A percentile compares a stretch with the other conserved stretches of the same genome.
phyloP scores from a whole-genome alignment of 2,329 filamentous ascomycete genomes.

The Hypoxylon sp. region DNA sequence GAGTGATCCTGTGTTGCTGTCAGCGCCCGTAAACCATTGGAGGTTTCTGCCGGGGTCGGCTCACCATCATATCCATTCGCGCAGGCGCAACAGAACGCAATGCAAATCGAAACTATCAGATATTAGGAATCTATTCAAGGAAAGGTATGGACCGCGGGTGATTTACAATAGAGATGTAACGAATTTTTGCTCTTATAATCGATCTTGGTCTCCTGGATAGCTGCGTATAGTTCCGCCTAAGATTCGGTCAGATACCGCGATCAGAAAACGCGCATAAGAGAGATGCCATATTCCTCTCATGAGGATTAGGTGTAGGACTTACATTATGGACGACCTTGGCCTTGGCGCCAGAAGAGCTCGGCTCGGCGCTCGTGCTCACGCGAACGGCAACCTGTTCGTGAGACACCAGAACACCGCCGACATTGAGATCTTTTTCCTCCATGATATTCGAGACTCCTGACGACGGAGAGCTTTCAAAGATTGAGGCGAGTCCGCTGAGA shows the following conservation, averaged over 20 bases:
- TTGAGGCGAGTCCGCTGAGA: background rate
- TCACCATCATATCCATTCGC: conserved; percentile 58
- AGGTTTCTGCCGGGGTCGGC: background rate
- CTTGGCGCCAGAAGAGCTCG: conserved; percentile 46
- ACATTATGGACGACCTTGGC: conserved; percentile 55
- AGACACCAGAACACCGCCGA: conserved; percentile 22
- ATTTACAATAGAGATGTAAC: conserved; percentile 51
- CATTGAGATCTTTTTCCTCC: conserved; percentile 25
- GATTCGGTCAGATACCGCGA: conserved; percentile 17
- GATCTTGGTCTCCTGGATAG: conserved; percentile 56
- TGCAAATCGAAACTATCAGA: conserved; percentile 52
- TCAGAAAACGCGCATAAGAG: no score
- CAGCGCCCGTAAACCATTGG: conserved; percentile 9
- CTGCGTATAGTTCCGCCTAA: conserved; percentile 58
- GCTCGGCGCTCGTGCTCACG: conserved; percentile 43
- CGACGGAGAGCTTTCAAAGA: background rate
- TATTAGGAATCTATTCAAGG: conserved; percentile 6
- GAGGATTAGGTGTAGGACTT: no score
- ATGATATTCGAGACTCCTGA: conserved; percentile 22
- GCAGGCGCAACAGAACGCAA: conserved; percentile 57
- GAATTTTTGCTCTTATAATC: conserved; percentile 53
- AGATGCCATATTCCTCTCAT: no score
- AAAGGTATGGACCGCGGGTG: background rate
- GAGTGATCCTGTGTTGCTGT: conserved; percentile 48
- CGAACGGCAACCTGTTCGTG: conserved; percentile 39